Evolutionary conservation across 345 rosid species (phyloP).

Genomic region (Populus deltoides): DNA sequence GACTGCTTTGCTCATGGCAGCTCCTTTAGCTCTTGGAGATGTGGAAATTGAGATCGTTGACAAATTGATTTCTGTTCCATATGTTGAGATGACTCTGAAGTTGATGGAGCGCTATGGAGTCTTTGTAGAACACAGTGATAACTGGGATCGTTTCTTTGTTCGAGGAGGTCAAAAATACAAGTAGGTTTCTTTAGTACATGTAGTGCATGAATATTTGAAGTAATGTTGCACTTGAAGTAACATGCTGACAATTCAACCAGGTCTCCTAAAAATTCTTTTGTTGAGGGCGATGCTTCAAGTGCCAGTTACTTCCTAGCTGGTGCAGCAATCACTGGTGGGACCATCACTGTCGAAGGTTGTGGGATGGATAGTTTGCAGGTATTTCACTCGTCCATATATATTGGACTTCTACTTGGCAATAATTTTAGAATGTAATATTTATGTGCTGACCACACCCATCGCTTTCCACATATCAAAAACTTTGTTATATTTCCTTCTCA

Average conservation of each 20-base stretch:
- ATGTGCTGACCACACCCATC: background rate
- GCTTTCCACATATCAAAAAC: conserved; percentile 1
- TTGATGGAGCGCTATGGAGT: conserved; percentile 93
- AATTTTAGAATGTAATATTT: background rate
- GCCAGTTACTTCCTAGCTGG: conserved; percentile 99
- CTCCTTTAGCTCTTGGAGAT: conserved; percentile 88
- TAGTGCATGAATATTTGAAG: conserved; percentile 4
- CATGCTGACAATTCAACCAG: conserved; percentile 37
- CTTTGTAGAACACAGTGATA: conserved; percentile 59
- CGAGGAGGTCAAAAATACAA: conserved; percentile 87
- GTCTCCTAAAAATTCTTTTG: conserved; percentile 87
- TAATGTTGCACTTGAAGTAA: background rate
- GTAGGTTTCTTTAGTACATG: conserved; percentile 35
- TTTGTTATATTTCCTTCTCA: background rate
- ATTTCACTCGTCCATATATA: background rate
- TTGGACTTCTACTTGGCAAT: background rate
- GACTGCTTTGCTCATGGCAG: conserved; percentile 96
- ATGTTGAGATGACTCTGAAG: conserved; percentile 95
- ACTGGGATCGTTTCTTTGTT: conserved; percentile 84
- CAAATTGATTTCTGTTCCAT: conserved; percentile 85
- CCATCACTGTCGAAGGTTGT: conserved; percentile 93
- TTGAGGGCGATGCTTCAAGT: conserved; percentile 99
- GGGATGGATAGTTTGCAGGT: conserved; percentile 96
- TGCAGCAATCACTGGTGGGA: conserved; percentile 93
- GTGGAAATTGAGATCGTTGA: conserved; percentile 91